A percentile compares a stretch with the other conserved stretches of the same genome.
Conservation (phyloP, 2,329 filamentous ascomycete genomes). For the Hymenoscyphus albidus region DNA sequence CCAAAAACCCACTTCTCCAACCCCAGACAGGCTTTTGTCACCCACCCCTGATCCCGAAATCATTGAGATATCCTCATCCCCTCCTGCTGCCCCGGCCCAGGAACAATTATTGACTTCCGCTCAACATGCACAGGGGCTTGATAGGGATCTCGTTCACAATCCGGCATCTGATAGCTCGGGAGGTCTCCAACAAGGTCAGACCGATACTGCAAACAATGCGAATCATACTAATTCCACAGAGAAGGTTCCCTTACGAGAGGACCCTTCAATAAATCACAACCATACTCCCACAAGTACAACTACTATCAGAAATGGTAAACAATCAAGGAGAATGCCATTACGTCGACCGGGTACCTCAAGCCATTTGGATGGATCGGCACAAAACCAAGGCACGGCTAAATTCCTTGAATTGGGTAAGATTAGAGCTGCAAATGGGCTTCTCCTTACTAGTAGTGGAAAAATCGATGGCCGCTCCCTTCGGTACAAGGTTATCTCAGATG, state of each 20-base stretch:
- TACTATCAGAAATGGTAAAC: not conserved
- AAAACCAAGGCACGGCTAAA: not conserved
- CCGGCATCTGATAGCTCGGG: not conserved
- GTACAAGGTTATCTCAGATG: not conserved
- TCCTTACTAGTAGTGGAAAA: constrained; percentile 12
- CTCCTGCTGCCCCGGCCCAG: not conserved
- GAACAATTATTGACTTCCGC: not conserved
- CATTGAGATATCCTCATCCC: constrained; percentile 1
- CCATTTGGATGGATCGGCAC: not conserved
- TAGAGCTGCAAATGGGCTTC: constrained; percentile 9
- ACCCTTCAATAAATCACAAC: not conserved
- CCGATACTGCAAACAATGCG: not conserved
- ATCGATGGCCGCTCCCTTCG: constrained; percentile 17
- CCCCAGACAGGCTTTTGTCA: not conserved
- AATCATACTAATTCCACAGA: not conserved
- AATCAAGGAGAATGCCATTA: not conserved
- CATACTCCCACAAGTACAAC: not conserved
- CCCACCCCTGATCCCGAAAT: not conserved
- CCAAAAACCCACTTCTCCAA: not conserved
- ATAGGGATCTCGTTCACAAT: not conserved
- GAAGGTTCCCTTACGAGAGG: not conserved
- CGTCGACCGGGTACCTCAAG: not conserved
- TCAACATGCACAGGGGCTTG: not conserved
- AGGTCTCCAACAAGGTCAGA: not conserved
- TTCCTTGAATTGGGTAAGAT: not conserved